Percentiles rank a stretch among this genome's conserved stretches.
phyloP scores from a whole-genome alignment of 257 asterid species.

The Primulina eburnea region DNA sequence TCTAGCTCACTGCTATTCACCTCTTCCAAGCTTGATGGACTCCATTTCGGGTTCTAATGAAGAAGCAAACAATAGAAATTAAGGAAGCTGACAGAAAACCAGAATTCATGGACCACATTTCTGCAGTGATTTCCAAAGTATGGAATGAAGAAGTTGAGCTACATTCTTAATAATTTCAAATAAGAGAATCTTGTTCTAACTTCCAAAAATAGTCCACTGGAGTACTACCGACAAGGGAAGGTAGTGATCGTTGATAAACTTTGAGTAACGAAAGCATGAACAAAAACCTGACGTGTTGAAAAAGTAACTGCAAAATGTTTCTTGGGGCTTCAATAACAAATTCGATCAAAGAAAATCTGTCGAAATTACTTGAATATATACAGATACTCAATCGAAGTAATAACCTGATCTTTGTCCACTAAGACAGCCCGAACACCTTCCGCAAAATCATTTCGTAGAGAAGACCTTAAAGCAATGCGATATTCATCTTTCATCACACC shows the following conservation, averaged over 20 bases:
- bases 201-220: not conserved
- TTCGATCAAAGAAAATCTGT: not conserved
- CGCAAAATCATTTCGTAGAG: conserved; percentile 70
- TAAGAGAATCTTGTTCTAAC: not conserved
- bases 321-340: not conserved
- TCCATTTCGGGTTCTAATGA: conserved; percentile 87
- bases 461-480: conserved; percentile 72
- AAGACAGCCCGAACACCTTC: conserved; percentile 98
- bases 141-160: not conserved
- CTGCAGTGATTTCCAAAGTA: not conserved
- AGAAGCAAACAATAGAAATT: conserved; percentile 10
- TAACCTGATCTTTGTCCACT: conserved; percentile 96
- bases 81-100: conserved; percentile 10
- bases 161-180: not conserved
- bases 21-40: conserved; percentile 71
- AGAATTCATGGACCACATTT: not conserved
- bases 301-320: not conserved
- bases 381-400: conserved; percentile 16
- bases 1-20: conserved; percentile 60
- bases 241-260: not conserved
- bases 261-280: not conserved
- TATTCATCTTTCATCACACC: conserved; percentile 91
- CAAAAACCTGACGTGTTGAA: not conserved
- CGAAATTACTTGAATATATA: not conserved
- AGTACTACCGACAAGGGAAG: not conserved